Evolutionary conservation across 305 asterid genomes (phyloP).

Genomic region (Petunia hybrid): DNA sequence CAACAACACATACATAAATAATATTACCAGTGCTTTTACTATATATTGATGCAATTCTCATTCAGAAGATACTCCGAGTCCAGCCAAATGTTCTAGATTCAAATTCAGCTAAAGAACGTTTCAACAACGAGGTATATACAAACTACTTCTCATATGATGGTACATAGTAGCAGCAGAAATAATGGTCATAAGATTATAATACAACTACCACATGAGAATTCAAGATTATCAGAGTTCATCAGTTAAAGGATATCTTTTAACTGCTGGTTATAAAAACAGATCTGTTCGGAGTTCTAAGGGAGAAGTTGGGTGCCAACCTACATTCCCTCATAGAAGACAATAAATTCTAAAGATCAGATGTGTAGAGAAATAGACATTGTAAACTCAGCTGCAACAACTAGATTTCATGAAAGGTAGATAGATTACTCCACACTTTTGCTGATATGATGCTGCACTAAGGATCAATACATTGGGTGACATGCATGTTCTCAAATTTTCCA

Average conservation of each 20-base stretch:
- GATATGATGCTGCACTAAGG: constrained; percentile 65
- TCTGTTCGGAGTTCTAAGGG: constrained; percentile 56
- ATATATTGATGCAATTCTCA: constrained; percentile 42
- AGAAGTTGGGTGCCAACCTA: constrained; percentile 33
- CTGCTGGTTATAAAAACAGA: constrained; percentile 26
- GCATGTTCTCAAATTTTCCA: constrained; percentile 55
- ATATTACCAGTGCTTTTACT: background rate
- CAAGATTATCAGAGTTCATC: background rate
- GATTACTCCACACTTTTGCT: background rate
- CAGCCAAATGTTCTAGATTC: constrained; percentile 49
- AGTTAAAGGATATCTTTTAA: background rate
- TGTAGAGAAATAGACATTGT: constrained; percentile 51
- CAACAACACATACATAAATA: background rate
- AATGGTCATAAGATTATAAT: background rate
- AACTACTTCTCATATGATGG: background rate
- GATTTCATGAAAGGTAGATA: constrained; percentile 64
- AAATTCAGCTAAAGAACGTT: constrained; percentile 38
- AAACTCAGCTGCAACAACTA: constrained; percentile 68
- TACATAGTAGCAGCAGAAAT: background rate
- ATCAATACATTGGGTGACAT: constrained; percentile 57
- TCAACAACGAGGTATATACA: constrained; percentile 50
- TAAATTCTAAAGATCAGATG: constrained; percentile 40
- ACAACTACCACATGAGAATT: background rate
- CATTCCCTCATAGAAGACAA: constrained; percentile 40
- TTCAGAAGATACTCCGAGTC: constrained; percentile 56